phyloP scores from a whole-genome alignment of 2,329 filamentous ascomycete genomes.

The Aspergillus sojae region DNA sequence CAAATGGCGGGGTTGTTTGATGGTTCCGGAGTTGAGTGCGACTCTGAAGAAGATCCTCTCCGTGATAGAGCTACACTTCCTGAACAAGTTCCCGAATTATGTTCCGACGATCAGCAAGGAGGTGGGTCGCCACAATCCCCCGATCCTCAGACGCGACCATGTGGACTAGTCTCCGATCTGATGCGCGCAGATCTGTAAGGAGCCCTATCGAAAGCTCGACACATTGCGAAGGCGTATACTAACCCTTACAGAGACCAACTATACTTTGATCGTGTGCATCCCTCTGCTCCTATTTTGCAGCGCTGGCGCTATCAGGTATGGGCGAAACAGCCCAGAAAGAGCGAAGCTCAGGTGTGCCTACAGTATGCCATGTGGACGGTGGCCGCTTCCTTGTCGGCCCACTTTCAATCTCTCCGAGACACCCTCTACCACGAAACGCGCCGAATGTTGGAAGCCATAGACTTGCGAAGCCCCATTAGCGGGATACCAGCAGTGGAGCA shows the following conservation, averaged over 20 bases:
- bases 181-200: slow-evolving; percentile 25
- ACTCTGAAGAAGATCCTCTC: slow-evolving; percentile 21
- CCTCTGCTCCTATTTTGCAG: slow-evolving; percentile 32
- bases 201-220: not conserved
- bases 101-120: slow-evolving; percentile 3
- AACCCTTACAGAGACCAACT: slow-evolving; percentile 27
- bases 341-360: slow-evolving; percentile 27
- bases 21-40: slow-evolving; percentile 16
- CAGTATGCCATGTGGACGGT: slow-evolving; percentile 43
- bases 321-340: slow-evolving; percentile 22
- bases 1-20: slow-evolving; percentile 19
- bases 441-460: slow-evolving; percentile 26
- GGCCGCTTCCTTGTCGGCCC: slow-evolving; percentile 36
- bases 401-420: slow-evolving; percentile 31
- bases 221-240: not conserved
- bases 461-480: slow-evolving; percentile 10
- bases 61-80: slow-evolving; percentile 8
- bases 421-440: slow-evolving; percentile 31
- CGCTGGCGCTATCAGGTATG: slow-evolving; percentile 32
- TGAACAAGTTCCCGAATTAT: slow-evolving; percentile 1
- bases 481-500: slow-evolving; percentile 30
- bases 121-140: slow-evolving; percentile 15
- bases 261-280: slow-evolving; percentile 36
- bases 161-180: slow-evolving; percentile 19
- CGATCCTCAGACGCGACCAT: slow-evolving; percentile 6